These are phyloP conservation scores for Knufia fluminis DNA, from an alignment of 2,329 filamentous ascomycete species.

Conservation along the genomic window DNA sequence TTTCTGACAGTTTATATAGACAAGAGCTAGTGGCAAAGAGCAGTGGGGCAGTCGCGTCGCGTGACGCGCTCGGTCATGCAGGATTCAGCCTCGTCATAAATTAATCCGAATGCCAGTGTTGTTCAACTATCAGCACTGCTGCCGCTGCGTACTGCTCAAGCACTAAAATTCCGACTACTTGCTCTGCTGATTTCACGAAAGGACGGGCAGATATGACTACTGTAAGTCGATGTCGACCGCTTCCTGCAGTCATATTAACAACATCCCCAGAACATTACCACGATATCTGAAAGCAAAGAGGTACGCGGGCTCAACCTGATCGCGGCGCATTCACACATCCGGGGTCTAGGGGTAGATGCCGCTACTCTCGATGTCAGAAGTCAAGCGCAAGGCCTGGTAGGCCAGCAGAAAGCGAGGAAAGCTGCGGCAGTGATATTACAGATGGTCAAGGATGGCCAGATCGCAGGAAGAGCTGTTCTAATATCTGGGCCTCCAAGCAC, in stretches of 20 bases:
- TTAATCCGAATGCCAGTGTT: neutral
- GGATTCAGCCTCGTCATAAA: neutral
- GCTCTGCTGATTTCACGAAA: too few relatives aligned
- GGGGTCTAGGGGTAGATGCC: conserved; percentile 83
- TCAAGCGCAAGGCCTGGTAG: conserved; percentile 85
- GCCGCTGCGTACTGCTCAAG: conserved; percentile 13
- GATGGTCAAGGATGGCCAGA: conserved; percentile 99
- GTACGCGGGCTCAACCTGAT: conserved; percentile 94
- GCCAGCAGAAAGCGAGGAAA: conserved; percentile 92
- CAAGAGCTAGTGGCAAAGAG: neutral
- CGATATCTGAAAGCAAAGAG: conserved; percentile 91
- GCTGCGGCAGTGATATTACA: conserved; percentile 92
- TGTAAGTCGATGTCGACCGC: neutral
- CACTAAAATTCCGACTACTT: neutral
- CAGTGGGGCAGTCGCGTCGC: neutral
- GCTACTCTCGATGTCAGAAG: conserved; percentile 81
- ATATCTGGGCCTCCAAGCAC: conserved; percentile 95
- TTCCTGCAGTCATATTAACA: neutral
- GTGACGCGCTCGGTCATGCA: neutral
- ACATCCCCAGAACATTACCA: conserved; percentile 39
- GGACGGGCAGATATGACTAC: conserved; percentile 16
- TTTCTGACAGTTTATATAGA: neutral
- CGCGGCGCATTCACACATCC: conserved; percentile 95
- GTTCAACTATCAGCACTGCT: conserved; percentile 27
- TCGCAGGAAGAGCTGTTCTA: conserved; percentile 85